Evolutionary conservation across 345 rosid genomes (phyloP), one percentile per base, ranked within the genome.

Genomic region (Hibiscus tridactylites): DNA sequence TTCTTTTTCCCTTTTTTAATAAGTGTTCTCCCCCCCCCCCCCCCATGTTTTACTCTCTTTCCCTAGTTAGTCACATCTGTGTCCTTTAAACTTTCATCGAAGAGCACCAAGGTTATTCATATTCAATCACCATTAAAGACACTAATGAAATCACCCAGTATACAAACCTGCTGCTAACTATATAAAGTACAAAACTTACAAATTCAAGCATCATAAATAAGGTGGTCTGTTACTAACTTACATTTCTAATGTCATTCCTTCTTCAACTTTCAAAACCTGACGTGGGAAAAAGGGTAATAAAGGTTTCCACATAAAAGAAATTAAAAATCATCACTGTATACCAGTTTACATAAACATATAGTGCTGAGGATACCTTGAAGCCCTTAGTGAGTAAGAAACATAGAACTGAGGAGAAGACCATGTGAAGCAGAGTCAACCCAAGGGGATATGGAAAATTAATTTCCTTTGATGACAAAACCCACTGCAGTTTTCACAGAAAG

Each of bases 401-500:
- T 75, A 94, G 77, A 29, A 89, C 83, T 21, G 98, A 90, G 56
- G 97, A 94, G 83, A 91, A 91, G 56, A 84, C 80, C 98, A 94
- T 94, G 83, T 94, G 97, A 71, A 91, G 96, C 50, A 94, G 88
- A 79, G 98, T 91, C 89, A 94, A 85, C 42, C 92, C 97, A 75
- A 94, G 98, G 56, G 97, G 98, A 78, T 90, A 91, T 70, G 98
- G 97, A 63, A 94, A 94, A 78, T 94, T 94, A 3, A 94, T 90
- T 81, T 94, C 98, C 86, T 90, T 90, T 17, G 98, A 94, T 74
- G 98, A 94, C 82, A 94, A 82, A 75, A 91, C 96, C 97, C 96
- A 94, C 97, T 94, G 93, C 91, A 81, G 5, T 19, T 61, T 49
- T 71, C 61, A 69, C 75, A 73, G 65, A 50, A 68, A 68, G 15